A percentile compares a stretch with the other conserved stretches of the same genome.
Evolutionary conservation across 2,329 filamentous ascomycete species (phyloP).

Genomic region (Corinectria fuckeliana): DNA sequence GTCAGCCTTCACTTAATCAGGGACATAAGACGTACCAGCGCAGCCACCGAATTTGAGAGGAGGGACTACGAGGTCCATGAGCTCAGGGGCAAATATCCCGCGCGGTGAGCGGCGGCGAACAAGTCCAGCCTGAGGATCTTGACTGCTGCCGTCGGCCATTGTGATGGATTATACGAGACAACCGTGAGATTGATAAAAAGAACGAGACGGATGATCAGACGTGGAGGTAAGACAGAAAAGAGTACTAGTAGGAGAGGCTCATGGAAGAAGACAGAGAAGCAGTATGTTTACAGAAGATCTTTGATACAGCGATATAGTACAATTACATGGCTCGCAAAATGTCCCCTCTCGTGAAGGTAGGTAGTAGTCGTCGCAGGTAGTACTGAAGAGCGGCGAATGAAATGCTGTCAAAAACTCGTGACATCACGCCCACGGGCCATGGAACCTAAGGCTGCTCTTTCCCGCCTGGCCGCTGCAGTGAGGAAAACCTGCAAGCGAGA

Average conservation of each 20-base stretch:
- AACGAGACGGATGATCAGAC: neutral
- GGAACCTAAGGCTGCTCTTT: neutral
- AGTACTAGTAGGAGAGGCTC: neutral
- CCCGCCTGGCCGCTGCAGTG: neutral
- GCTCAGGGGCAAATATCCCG: conserved; percentile 51
- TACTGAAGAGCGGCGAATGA: conserved; percentile 13
- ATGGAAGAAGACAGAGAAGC: neutral
- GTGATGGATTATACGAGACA: neutral
- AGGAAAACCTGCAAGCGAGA: conserved; percentile 33
- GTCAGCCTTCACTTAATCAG: neutral
- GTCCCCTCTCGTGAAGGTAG: neutral
- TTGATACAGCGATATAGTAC: conserved; percentile 3
- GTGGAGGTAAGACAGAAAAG: neutral
- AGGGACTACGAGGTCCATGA: conserved; percentile 54
- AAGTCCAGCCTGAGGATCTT: conserved; percentile 26
- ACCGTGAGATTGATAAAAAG: neutral
- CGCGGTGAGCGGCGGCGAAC: conserved; percentile 35
- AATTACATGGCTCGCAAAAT: conserved; percentile 4
- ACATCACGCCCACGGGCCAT: conserved; percentile 1
- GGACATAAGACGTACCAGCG: conserved; percentile 53
- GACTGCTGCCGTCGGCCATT: conserved; percentile 30
- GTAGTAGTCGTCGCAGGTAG: neutral
- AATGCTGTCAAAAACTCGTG: conserved; percentile 16
- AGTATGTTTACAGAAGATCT: conserved; percentile 29
- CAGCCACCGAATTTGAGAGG: conserved; percentile 66